Evolutionary conservation across 1,284 basidiomycete species (phyloP).

Genomic region (Microbotryum saponariae): DNA sequence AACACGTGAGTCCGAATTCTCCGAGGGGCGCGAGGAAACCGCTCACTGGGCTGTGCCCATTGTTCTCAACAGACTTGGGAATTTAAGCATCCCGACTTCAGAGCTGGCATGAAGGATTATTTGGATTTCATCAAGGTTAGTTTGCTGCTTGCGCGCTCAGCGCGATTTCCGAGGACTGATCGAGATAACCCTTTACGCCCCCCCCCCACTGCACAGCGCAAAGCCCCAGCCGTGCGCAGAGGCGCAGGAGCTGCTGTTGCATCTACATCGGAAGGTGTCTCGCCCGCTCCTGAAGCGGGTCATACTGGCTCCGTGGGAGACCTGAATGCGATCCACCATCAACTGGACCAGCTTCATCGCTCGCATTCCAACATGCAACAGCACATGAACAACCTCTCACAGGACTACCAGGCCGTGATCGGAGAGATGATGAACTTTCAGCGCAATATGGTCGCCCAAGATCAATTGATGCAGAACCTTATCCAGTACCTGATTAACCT

Average conservation of each 20-base stretch:
- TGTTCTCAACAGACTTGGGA: slow-evolving; percentile 66
- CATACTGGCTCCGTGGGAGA: slow-evolving; percentile 14
- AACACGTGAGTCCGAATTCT: slow-evolving; percentile 53
- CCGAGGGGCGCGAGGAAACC: slow-evolving; percentile 32
- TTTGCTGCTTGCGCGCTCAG: too few relatives aligned
- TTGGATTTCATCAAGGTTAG: slow-evolving; percentile 68
- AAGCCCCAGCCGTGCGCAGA: slow-evolving; percentile 20
- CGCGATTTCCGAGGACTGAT: background rate
- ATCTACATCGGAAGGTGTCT: too few relatives aligned
- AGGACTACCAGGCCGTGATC: slow-evolving; percentile 67
- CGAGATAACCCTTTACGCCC: background rate
- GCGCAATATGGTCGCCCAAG: slow-evolving; percentile 74
- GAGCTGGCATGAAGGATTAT: slow-evolving; percentile 70
- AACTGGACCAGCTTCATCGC: slow-evolving; percentile 50
- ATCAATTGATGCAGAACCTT: slow-evolving; percentile 70
- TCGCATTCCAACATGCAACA: slow-evolving; percentile 56
- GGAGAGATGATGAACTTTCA: slow-evolving; percentile 77
- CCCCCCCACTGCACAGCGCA: slow-evolving; percentile 11
- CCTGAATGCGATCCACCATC: slow-evolving; percentile 48
- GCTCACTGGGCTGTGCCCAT: background rate
- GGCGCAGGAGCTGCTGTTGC: background rate
- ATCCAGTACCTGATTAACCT: slow-evolving; percentile 71
- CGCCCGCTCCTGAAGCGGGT: background rate
- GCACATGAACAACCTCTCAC: slow-evolving; percentile 58
- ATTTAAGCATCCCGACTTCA: slow-evolving; percentile 90